Evolutionary conservation across 2,329 filamentous ascomycete species (phyloP).

Genomic region (Penicillium glabrum): DNA sequence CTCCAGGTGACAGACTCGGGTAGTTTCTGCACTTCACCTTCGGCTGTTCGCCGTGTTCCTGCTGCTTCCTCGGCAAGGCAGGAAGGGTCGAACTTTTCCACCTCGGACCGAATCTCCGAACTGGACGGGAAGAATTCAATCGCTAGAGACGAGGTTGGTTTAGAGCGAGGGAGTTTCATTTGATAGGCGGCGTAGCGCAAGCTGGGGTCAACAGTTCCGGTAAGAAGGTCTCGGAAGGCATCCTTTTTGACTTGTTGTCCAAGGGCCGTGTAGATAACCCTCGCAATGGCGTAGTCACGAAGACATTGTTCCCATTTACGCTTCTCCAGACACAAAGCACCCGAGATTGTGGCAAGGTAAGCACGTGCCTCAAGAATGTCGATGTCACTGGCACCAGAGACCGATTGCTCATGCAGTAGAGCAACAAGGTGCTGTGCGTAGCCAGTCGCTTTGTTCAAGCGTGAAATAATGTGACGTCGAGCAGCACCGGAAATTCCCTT

Average conservation of each 20-base stretch:
- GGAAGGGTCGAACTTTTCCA: conserved; percentile 69
- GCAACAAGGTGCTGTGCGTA: conserved; percentile 68
- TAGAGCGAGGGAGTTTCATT: conserved; percentile 79
- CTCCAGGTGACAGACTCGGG: conserved; percentile 84
- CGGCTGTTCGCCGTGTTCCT: conserved; percentile 47
- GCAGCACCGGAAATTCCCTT: conserved; percentile 77
- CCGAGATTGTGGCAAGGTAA: conserved; percentile 74
- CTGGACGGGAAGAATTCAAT: conserved; percentile 73
- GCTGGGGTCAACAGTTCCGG: conserved; percentile 85
- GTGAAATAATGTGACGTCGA: conserved; percentile 84
- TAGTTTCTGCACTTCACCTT: conserved; percentile 49
- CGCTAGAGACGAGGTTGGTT: conserved; percentile 76
- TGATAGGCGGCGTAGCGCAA: conserved; percentile 95
- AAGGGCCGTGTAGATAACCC: conserved; percentile 80
- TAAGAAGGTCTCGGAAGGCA: conserved; percentile 79
- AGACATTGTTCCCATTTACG: conserved; percentile 81
- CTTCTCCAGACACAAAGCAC: conserved; percentile 81
- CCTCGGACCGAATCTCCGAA: conserved; percentile 59
- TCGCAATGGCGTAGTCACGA: conserved; percentile 70
- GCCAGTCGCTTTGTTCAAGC: conserved; percentile 75
- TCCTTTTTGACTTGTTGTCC: conserved; percentile 66
- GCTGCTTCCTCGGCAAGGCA: conserved; percentile 62
- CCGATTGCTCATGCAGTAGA: conserved; percentile 62
- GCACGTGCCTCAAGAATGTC: conserved; percentile 84
- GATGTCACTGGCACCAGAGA: conserved; percentile 64